A percentile compares a stretch with the other conserved stretches of the same genome.
These are phyloP conservation scores for Colletotrichum orchidophilum DNA, from an alignment of 2,329 filamentous ascomycete species.

Conservation along the genomic window DNA sequence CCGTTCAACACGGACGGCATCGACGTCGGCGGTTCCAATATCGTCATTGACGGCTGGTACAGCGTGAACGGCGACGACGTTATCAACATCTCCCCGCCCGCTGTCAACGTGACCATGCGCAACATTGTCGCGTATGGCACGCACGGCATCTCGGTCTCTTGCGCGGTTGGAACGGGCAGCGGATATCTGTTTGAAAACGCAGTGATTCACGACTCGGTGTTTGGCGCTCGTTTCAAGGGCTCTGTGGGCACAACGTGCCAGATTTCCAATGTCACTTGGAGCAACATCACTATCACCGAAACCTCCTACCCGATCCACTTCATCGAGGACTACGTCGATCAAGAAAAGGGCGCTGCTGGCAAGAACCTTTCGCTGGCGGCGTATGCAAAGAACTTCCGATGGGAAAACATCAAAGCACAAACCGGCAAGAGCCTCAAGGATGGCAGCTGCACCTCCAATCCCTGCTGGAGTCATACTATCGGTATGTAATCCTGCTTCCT, in stretches of 20 bases:
- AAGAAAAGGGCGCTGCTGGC: slow-evolving; percentile 11
- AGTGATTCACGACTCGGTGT: slow-evolving; percentile 3
- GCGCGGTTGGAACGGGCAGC: background rate
- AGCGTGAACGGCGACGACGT: slow-evolving; percentile 25
- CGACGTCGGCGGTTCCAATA: slow-evolving; percentile 7
- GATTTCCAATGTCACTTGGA: slow-evolving; percentile 12
- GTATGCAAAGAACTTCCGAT: slow-evolving; percentile 16
- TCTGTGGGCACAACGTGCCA: slow-evolving; percentile 17
- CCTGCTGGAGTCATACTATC: slow-evolving; percentile 18
- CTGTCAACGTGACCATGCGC: slow-evolving; percentile 20
- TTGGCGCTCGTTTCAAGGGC: slow-evolving; percentile 23
- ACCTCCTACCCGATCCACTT: slow-evolving; percentile 21
- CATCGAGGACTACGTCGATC: slow-evolving; percentile 25
- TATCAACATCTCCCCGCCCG: slow-evolving; percentile 17
- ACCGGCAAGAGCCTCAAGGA: slow-evolving; percentile 6
- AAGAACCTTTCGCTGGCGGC: slow-evolving; percentile 16
- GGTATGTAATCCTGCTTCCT: background rate
- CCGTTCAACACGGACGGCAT: slow-evolving; percentile 22
- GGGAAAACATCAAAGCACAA: slow-evolving; percentile 16
- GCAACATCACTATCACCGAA: slow-evolving; percentile 24
- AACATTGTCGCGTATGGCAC: slow-evolving; percentile 13
- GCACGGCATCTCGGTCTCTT: slow-evolving; percentile 15
- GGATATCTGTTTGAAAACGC: slow-evolving; percentile 21
- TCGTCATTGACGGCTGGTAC: slow-evolving; percentile 12
- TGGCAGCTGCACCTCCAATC: slow-evolving; percentile 5